Base-by-base conservation (phyloP, 1,284 basidiomycete genomes). In the Marasmius tenuissimus region DNA sequence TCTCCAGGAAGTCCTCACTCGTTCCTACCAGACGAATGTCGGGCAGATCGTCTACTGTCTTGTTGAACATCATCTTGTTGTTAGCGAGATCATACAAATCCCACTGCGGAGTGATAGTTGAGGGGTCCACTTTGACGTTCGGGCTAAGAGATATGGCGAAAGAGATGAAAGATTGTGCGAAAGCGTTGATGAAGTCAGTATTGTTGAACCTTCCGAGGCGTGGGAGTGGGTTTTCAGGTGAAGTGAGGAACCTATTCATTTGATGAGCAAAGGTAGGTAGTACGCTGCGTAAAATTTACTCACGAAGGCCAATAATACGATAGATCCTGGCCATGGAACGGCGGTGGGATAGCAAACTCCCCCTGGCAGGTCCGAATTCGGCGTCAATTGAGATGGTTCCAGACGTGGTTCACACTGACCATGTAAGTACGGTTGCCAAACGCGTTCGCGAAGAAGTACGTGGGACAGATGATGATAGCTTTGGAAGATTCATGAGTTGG, bases 401-500 rank as follows among this genome's bases (percentile, higher is more conserved):
- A 7, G 12, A 33, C 22, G 35, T 34, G 14, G 2, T 27, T 27
- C 27, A 2, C 27, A 27, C 27, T 27, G 27, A 27, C 27, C 27
- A 27, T 27, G 27, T 27, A 27, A 27, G 27, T 27, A 27, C 27
- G 27, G 27, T 27, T 27, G 2, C 27, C 27, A 27, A 27, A 27
- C 4, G 27, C 27, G 27, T 27, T 27, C 27, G 27, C 27, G 22
- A 76, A 42, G 59, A 57, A 72, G 58, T 77, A 78, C 5, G 75
- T 73, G 2, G 76, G 76, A 58, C 75, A 78, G 18, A 76, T 70
- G 60, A 76, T 73, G 12, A 75, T 73, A 0, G 73, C 76, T 77
- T 18, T 42, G 22, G 27, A 42, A 38, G 27, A n/a, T 7, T 52
- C 51, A 12, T 33, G 53, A 49, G 34, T n/a, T 27, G 40, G 16